A percentile compares a stretch with the other conserved stretches of the same genome.
phyloP scores from a whole-genome alignment of 2,329 filamentous ascomycete species.

The Myriosclerotinia duriaeana region DNA sequence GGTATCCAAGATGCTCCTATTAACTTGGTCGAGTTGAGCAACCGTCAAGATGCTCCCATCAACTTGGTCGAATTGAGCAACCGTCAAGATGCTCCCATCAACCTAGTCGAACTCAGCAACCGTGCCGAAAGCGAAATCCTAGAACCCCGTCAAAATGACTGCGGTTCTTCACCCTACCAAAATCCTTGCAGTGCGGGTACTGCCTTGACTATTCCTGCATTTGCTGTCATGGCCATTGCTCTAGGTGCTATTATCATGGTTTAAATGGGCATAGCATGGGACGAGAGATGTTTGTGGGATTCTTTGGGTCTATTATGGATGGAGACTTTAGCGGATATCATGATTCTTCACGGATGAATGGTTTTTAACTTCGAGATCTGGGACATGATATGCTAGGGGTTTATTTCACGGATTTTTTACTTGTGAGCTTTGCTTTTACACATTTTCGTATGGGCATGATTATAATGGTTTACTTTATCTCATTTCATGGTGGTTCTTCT shows the following conservation, averaged over 20 bases:
- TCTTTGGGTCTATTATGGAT: not conserved
- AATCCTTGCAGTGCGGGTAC: constrained; percentile 6
- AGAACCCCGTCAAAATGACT: constrained; percentile 1
- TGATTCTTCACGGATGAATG: not conserved
- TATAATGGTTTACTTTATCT: no score
- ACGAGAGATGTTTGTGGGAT: not conserved
- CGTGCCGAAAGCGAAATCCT: not conserved
- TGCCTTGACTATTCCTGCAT: not conserved
- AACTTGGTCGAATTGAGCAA: no score
- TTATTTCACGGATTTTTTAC: not conserved
- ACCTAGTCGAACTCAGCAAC: not conserved
- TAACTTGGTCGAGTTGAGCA: no score
- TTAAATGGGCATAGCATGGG: not conserved
- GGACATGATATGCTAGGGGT: not conserved
- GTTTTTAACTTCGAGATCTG: not conserved
- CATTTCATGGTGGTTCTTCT: not conserved
- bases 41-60: no score
- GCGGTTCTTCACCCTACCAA: constrained; percentile 13
- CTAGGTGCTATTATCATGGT: not conserved
- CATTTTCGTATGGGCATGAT: not conserved
- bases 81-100: not conserved
- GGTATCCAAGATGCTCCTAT: no score
- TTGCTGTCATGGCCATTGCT: not conserved
- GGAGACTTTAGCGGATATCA: not conserved
- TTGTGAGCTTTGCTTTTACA: not conserved